Percentiles rank a stretch among this genome's conserved stretches.
Conservation (phyloP, 208 protist species). For the Leishmania amazonensis region DNA sequence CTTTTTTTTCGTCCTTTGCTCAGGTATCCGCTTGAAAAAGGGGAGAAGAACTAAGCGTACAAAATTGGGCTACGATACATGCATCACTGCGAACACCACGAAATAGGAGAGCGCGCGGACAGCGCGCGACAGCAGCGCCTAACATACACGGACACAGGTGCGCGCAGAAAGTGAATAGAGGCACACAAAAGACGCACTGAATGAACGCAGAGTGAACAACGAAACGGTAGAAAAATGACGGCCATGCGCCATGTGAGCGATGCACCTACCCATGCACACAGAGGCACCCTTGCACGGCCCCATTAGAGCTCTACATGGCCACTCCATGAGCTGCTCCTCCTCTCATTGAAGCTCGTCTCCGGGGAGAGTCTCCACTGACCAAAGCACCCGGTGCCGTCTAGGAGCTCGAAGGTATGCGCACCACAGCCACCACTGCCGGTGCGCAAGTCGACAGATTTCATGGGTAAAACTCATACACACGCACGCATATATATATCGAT, state of each 20-base stretch:
- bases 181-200: background rate
- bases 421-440: background rate
- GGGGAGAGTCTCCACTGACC: background rate
- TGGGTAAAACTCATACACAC: no score
- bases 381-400: background rate
- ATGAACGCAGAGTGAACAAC: background rate
- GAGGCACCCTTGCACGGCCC: background rate
- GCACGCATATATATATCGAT: background rate
- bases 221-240: background rate
- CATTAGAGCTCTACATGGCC: background rate
- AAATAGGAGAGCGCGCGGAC: background rate
- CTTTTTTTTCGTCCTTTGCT: no score
- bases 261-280: background rate
- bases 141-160: background rate
- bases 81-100: background rate
- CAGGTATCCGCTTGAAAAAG: background rate
- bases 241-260: background rate
- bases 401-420: background rate
- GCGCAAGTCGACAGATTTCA: background rate
- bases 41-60: background rate
- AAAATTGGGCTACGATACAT: background rate
- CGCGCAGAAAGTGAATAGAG: background rate
- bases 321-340: background rate
- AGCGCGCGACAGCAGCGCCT: background rate
- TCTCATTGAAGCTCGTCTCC: background rate